Percentiles rank a stretch among this genome's conserved stretches.
These are phyloP conservation scores for Scutellaria minor DNA, from an alignment of 257 asterid genomes.

Conservation along the genomic window DNA sequence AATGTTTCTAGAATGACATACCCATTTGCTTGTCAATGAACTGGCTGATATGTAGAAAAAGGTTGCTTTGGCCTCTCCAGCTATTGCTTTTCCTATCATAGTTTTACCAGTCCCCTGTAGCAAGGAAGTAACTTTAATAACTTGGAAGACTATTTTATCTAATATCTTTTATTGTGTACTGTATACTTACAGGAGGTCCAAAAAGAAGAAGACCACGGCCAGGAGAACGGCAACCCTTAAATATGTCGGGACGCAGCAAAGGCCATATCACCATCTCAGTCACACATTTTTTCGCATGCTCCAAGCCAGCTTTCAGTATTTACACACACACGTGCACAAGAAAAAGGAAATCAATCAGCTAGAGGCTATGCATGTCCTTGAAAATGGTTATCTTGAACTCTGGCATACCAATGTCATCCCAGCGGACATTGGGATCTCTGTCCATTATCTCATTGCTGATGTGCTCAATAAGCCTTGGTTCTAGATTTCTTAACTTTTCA, in stretches of 20 bases:
- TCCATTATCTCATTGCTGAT: conserved; percentile 99
- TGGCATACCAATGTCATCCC: conserved; percentile 88
- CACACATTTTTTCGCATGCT: conserved; percentile 98
- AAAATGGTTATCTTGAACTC: not conserved
- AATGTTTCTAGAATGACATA: conserved; percentile 39
- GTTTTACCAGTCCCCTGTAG: conserved; percentile 97
- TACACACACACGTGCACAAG: conserved; percentile 23
- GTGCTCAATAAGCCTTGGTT: conserved; percentile 95
- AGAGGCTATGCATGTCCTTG: conserved; percentile 18
- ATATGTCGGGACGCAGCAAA: conserved; percentile 92
- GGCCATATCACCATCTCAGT: conserved; percentile 99
- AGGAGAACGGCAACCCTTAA: conserved; percentile 98
- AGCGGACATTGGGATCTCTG: conserved; percentile 96
- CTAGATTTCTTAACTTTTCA: conserved; percentile 90
- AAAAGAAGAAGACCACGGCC: conserved; percentile 99
- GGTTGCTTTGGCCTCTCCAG: conserved; percentile 99
- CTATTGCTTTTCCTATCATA: conserved; percentile 99
- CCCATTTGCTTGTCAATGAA: conserved; percentile 99
- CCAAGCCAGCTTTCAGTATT: conserved; percentile 78
- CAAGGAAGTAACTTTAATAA: conserved; percentile 40
- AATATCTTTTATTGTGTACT: conserved; percentile 18
- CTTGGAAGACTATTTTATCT: conserved; percentile 23
- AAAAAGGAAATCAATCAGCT: conserved; percentile 31
- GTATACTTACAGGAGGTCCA: conserved; percentile 95
- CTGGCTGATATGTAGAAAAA: conserved; percentile 99